Conservation (phyloP, 2,329 filamentous ascomycete genomes). For the Paecilomyces sp. region DNA sequence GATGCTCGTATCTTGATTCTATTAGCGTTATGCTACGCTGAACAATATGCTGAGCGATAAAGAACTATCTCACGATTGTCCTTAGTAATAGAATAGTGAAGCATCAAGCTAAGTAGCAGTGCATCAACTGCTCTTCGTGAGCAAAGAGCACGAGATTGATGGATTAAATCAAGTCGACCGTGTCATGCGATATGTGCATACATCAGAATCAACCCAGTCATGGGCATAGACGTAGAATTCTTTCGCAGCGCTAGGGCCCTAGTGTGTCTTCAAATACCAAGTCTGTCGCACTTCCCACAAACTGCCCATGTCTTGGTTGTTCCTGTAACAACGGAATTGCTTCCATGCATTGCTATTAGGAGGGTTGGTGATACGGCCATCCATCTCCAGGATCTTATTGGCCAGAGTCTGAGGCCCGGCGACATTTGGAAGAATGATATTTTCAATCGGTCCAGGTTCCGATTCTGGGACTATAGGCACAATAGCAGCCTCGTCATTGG, state of each 20-base stretch:
- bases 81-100: background rate
- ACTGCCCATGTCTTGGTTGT: constrained; percentile 41
- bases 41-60: background rate
- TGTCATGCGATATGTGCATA: background rate
- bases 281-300: constrained; percentile 37
- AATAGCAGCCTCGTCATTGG: background rate
- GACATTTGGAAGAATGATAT: constrained; percentile 23
- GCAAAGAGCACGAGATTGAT: background rate
- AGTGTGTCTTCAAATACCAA: constrained; percentile 26
- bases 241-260: background rate
- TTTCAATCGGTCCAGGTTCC: constrained; percentile 7
- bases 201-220: background rate
- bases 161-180: background rate
- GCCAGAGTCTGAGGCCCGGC: constrained; percentile 20
- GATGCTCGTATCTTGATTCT: background rate
- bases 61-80: background rate
- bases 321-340: constrained; percentile 33
- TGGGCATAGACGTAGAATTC: too few relatives aligned
- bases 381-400: constrained; percentile 29
- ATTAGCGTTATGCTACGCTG: background rate
- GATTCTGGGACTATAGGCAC: background rate
- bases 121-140: background rate
- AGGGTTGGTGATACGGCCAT: constrained; percentile 28
- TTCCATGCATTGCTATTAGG: constrained; percentile 37
- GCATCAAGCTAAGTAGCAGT: background rate